Evolutionary conservation across 495 filamentous ascomycete species (phyloP).

Genomic region (Neurospora sp.): DNA sequence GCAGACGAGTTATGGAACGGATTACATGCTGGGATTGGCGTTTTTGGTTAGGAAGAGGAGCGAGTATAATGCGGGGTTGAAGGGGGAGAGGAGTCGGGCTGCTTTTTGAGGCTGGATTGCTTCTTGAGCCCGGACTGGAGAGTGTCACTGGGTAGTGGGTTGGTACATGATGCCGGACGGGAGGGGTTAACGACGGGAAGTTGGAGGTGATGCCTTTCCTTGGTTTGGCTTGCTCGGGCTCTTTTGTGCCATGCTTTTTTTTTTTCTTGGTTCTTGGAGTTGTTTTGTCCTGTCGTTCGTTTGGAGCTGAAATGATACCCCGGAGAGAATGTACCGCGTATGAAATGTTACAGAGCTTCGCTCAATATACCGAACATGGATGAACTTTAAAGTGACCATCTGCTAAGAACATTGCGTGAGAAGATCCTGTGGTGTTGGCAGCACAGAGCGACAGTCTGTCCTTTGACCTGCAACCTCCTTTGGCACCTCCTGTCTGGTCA

Average conservation of each 20-base stretch:
- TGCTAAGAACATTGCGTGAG: too few species aligned
- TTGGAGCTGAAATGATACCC: background rate
- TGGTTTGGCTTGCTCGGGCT: background rate
- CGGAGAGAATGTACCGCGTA: background rate
- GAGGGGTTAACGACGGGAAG: background rate
- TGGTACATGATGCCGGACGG: too few species aligned
- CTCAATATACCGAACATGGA: background rate
- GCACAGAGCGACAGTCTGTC: too few species aligned
- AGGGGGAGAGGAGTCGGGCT: slow-evolving; percentile 21
- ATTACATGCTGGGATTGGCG: slow-evolving; percentile 32
- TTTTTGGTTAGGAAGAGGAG: slow-evolving; percentile 36
- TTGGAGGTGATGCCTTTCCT: background rate
- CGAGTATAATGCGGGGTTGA: slow-evolving; percentile 26
- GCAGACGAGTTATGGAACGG: slow-evolving; percentile 21
- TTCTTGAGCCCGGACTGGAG: too few species aligned
- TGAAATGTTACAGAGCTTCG: background rate
- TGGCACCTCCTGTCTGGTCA: background rate
- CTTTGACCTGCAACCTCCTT: background rate
- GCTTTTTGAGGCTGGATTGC: slow-evolving; percentile 12
- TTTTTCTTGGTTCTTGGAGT: background rate
- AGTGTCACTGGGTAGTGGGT: too few species aligned
- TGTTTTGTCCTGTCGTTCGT: background rate
- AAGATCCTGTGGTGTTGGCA: too few species aligned
- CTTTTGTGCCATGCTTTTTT: background rate
- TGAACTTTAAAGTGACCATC: background rate